Evolutionary conservation across 225 moss, liverwort and hornwort genomes (phyloP), one percentile per base, ranked within the genome.

Genomic region (Ulota crispa): DNA sequence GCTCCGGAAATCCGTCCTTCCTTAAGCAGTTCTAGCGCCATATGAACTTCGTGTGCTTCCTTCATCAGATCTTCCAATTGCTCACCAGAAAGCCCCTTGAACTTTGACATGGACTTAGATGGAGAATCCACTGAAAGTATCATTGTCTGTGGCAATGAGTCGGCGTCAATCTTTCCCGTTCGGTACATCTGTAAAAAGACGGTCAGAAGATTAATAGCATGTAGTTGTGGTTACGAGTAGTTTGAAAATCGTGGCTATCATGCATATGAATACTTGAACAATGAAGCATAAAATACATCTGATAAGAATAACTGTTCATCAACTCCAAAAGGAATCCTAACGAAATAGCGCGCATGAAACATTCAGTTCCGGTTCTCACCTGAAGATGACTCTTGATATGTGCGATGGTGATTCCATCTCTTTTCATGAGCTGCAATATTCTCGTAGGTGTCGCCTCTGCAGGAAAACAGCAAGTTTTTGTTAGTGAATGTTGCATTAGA

Each of bases 381-480:
- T 87, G 92, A 72, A 92, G 87, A 69, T 92, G 92, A 67, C 92
- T 92, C 81, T 92, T 92, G 67, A 92, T 84, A n/a, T 92, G 92
- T 0, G 92, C 91, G 53, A 92, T 91, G 34, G 91, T 92, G 78
- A 92, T 87, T 72, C 86, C 92, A 3, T 89, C 84, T 70, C 56
- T 86, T 30, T 88, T 73, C 92, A 92, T 92, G 64, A 70, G 82
- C 43, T 89, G 89, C 54, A 92, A 65, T 77, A 92, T 91, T 81
- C 83, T 79, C 83, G 91, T 92, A 5, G 92, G 92, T 12, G 92
- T 92, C 15, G 92, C 92, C 77, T 80, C 91, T 92, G 81, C 82
- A 69, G 61, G 72, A 68, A 2, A 68, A 75, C 8, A 66, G 31
- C 24, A 68, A 31, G 28, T 14, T 31, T 47, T 45, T 31, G 36